Evolutionary conservation across 2,329 filamentous ascomycete species (phyloP).

Genomic region (Hypomyces perniciosus): DNA sequence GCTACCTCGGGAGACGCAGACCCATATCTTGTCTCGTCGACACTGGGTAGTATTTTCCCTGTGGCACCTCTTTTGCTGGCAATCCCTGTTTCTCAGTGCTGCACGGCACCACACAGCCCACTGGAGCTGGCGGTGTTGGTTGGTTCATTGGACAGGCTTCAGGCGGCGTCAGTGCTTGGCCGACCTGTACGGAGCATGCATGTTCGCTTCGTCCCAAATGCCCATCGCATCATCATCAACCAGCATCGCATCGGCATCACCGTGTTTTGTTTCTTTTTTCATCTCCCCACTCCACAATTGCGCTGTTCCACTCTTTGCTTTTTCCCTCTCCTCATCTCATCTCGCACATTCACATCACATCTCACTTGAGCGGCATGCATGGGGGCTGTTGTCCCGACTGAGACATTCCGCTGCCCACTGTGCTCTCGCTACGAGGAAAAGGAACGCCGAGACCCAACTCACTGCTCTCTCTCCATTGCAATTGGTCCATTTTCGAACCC

Average conservation of each 20-base stretch:
- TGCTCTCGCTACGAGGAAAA: slow-evolving; percentile 1
- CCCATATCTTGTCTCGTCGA: neutral
- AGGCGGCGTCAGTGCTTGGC: slow-evolving; percentile 5
- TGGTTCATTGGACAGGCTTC: neutral
- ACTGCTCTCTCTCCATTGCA: no score
- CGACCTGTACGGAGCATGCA: neutral
- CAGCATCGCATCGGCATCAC: slow-evolving; percentile 6
- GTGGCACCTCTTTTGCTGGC: slow-evolving; percentile 17
- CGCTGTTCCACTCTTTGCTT: neutral
- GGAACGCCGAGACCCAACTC: no score
- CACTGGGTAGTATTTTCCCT: slow-evolving; percentile 1
- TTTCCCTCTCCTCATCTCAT: neutral
- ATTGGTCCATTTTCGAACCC: no score
- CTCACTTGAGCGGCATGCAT: neutral
- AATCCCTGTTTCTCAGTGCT: neutral
- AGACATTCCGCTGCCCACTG: slow-evolving; percentile 4
- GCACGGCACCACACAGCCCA: neutral
- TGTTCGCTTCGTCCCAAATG: neutral
- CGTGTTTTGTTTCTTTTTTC: neutral
- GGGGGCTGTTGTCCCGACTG: neutral
- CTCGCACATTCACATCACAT: neutral
- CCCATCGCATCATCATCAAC: neutral
- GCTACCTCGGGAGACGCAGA: neutral
- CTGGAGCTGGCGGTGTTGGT: slow-evolving; percentile 6
- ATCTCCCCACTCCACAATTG: neutral